A percentile compares a stretch with the other conserved stretches of the same genome.
Evolutionary conservation across 1,139 yeast genomes (phyloP).

Genomic region (Candida smagusa): DNA sequence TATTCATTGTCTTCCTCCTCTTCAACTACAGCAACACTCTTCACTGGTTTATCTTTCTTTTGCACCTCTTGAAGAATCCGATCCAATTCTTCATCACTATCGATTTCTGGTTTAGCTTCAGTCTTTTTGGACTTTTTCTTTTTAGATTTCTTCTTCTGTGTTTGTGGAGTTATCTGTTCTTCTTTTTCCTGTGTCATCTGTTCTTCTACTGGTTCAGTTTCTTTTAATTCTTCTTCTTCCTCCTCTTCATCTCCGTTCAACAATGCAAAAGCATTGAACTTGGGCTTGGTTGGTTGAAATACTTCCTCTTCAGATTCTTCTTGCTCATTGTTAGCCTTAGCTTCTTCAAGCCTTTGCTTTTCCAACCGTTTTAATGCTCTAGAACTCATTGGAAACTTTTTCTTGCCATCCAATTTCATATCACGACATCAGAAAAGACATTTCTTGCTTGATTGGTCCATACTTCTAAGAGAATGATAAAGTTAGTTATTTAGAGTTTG

Average conservation of each 20-base stretch:
- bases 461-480: no score
- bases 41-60: conserved; percentile 26
- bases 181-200: conserved; percentile 8
- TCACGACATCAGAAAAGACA: no score
- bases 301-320: conserved; percentile 11
- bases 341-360: conserved; percentile 34
- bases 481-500: no score
- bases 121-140: conserved; percentile 21
- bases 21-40: background rate
- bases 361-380: conserved; percentile 59
- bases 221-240: conserved; percentile 28
- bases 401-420: no score
- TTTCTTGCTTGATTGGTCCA: no score
- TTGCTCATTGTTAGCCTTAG: conserved; percentile 12
- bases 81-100: conserved; percentile 44
- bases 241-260: conserved; percentile 40
- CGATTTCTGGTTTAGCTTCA: conserved; percentile 8
- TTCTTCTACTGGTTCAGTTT: conserved; percentile 14
- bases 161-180: background rate
- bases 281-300: conserved; percentile 15
- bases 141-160: conserved; percentile 5
- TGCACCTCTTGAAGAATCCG: conserved; percentile 33
- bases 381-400: conserved; percentile 51
- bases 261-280: conserved; percentile 54
- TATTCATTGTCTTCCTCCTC: conserved; percentile 21